A percentile compares a stretch with the other conserved stretches of the same genome.
Conservation (phyloP, 495 filamentous ascomycete genomes). For the Opeltia flavorubescens region DNA sequence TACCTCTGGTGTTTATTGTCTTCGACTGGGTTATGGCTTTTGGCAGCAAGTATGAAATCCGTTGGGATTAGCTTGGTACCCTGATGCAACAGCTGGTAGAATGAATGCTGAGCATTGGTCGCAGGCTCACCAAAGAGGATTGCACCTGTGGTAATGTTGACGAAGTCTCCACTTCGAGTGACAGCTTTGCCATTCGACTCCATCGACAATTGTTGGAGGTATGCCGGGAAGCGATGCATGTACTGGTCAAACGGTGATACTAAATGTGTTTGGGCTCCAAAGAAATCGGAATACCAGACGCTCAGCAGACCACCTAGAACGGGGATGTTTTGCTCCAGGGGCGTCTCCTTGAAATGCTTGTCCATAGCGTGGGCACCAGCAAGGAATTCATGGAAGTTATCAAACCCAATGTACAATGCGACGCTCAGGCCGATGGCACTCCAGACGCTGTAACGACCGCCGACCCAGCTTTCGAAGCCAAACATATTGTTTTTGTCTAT, state of each 20-base stretch:
- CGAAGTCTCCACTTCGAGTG: slow-evolving; percentile 75
- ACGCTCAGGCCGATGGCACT: slow-evolving; percentile 95
- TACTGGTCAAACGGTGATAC: slow-evolving; percentile 99
- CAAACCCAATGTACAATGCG: slow-evolving; percentile 84
- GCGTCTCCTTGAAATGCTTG: slow-evolving; percentile 86
- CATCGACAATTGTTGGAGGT: slow-evolving; percentile 98
- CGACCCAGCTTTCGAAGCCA: slow-evolving; percentile 95
- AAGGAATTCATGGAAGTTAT: slow-evolving; percentile 95
- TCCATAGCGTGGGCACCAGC: slow-evolving; percentile 96
- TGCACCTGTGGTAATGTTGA: slow-evolving; percentile 92
- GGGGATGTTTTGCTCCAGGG: slow-evolving; percentile 89
- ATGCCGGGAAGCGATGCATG: slow-evolving; percentile 95
- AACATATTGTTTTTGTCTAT: slow-evolving; percentile 99
- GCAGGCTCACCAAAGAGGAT: slow-evolving; percentile 96
- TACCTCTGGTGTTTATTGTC: slow-evolving; percentile 84
- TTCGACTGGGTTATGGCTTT: slow-evolving; percentile 92
- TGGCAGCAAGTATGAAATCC: slow-evolving; percentile 90
- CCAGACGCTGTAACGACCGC: slow-evolving; percentile 96
- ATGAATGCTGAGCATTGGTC: slow-evolving; percentile 98
- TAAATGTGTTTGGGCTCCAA: slow-evolving; percentile 90
- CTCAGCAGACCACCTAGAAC: slow-evolving; percentile 81
- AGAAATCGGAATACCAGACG: slow-evolving; percentile 99
- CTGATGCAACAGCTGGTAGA: slow-evolving; percentile 98
- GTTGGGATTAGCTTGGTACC: slow-evolving; percentile 97
- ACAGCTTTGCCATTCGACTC: slow-evolving; percentile 99